Evolutionary conservation across 805 yeast species (phyloP), one percentile per base, ranked within the genome.

Genomic region (Myxozyma mucilagina): DNA sequence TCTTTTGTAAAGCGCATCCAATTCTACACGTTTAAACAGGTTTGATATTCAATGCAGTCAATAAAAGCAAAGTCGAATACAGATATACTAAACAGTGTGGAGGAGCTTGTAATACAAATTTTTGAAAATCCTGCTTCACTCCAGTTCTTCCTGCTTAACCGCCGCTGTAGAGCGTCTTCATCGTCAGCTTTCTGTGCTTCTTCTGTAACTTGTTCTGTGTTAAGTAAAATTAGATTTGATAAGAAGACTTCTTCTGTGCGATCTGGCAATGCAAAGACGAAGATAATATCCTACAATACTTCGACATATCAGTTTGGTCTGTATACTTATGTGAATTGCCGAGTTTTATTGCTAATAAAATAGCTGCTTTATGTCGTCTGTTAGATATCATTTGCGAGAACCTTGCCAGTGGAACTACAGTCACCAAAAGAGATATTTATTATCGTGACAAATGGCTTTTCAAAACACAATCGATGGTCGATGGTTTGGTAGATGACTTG

Each of bases 401-500:
- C 18, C 52, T 62, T 11, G 31, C 61, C 9, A 18, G 16, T n/a
- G 45, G 43, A 16, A 47, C 24, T 1, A 38, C 44, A 14, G 53
- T 67, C 14, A 76, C 89, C 0, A 77, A 77, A 56, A 73, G 91
- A 63, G 89, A 86, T 65, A 59, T 86, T 0, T 86, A 76, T 72
- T 86, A 86, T 70, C 76, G 76, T 53, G 85, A 85, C 67, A 87
- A 84, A 1, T 73, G 72, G 16, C 67, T 85, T 18, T 87, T 84
- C 69, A 63, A 70, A 18, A 69, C 65, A 2, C 90, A 86, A 67
- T 13, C 65, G 0, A 67, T 63, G 3, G 81, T 83, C 1, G 79
- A 80, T 54, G 57, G 69, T 2, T 68, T 75, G 1, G 60, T 86
- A 0, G 78, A 76, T 14, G 66, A 69, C 18, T 59, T 85, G 0